Evolutionary conservation across 2,329 filamentous ascomycete species (phyloP).

Genomic region (Mollisia scopiformis): DNA sequence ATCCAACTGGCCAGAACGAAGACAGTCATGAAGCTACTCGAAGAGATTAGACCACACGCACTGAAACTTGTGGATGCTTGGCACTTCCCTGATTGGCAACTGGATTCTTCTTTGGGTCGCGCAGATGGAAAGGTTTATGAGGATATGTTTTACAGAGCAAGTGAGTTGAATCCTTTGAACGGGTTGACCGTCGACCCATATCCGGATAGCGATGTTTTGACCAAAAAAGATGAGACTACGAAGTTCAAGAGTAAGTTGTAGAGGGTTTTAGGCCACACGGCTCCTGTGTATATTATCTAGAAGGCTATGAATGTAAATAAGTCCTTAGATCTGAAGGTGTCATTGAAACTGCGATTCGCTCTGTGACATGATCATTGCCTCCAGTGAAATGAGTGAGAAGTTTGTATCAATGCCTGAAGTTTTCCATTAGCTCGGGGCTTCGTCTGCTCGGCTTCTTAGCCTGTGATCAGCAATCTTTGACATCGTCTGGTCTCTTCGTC

Average conservation of each 20-base stretch:
- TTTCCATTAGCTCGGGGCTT: too few relatives aligned
- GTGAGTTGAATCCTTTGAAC: constrained; percentile 74
- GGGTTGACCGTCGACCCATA: constrained; percentile 73
- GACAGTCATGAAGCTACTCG: constrained; percentile 69
- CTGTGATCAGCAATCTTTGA: too few relatives aligned
- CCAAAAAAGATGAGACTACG: constrained; percentile 59
- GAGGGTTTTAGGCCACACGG: not conserved
- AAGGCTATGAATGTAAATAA: not conserved
- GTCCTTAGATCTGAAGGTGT: too few relatives aligned
- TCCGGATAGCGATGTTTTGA: constrained; percentile 61
- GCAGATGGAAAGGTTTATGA: constrained; percentile 78
- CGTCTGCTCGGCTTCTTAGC: too few relatives aligned
- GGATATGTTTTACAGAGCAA: constrained; percentile 74
- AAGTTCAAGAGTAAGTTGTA: constrained; percentile 54
- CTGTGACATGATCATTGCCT: too few relatives aligned
- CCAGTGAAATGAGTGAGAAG: too few relatives aligned
- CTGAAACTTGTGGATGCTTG: constrained; percentile 73
- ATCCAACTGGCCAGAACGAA: constrained; percentile 70
- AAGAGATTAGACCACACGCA: constrained; percentile 74
- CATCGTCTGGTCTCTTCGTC: too few relatives aligned
- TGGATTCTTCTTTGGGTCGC: constrained; percentile 71
- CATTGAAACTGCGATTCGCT: too few relatives aligned
- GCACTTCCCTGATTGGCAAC: constrained; percentile 78
- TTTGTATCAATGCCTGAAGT: too few relatives aligned
- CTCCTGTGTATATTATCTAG: not conserved